Evolutionary conservation across 257 asterid genomes (phyloP).

Genomic region (Jaltomata sinuosa): DNA sequence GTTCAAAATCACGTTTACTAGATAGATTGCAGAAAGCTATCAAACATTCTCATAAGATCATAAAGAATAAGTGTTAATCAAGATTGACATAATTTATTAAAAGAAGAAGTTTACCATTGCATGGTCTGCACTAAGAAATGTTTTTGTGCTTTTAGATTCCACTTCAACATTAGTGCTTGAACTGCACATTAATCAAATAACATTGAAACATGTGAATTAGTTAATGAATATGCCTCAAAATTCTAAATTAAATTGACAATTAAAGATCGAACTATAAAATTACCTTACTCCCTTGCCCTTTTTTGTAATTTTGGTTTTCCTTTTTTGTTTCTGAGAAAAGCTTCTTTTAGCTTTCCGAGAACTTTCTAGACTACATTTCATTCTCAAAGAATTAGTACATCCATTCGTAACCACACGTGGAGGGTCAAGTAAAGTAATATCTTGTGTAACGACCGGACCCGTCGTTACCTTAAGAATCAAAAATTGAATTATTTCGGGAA

Average conservation of each 20-base stretch:
- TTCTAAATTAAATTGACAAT: not conserved
- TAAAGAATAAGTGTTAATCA: too few relatives aligned
- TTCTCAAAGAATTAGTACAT: not conserved
- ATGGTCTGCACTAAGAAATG: not conserved
- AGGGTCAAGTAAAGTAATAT: not conserved
- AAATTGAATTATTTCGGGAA: too few relatives aligned
- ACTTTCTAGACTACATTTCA: not conserved
- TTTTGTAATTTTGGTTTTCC: not conserved
- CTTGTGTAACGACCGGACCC: too few relatives aligned
- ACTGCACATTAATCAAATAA: not conserved
- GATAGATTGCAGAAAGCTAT: too few relatives aligned
- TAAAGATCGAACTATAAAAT: not conserved
- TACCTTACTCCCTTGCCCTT: not conserved
- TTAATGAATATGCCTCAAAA: not conserved
- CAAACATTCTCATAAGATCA: too few relatives aligned
- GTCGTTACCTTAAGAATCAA: too few relatives aligned
- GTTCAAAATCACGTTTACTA: too few relatives aligned
- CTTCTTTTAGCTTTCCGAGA: not conserved
- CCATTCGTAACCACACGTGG: not conserved
- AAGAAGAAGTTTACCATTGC: too few relatives aligned
- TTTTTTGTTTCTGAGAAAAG: not conserved
- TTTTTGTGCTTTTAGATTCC: not conserved
- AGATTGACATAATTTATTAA: too few relatives aligned
- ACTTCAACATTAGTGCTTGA: not conserved
- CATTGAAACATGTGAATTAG: not conserved